These are phyloP conservation scores for Ophiostoma perfectum DNA, from an alignment of 2,329 filamentous ascomycete species.

Conservation along the genomic window DNA sequence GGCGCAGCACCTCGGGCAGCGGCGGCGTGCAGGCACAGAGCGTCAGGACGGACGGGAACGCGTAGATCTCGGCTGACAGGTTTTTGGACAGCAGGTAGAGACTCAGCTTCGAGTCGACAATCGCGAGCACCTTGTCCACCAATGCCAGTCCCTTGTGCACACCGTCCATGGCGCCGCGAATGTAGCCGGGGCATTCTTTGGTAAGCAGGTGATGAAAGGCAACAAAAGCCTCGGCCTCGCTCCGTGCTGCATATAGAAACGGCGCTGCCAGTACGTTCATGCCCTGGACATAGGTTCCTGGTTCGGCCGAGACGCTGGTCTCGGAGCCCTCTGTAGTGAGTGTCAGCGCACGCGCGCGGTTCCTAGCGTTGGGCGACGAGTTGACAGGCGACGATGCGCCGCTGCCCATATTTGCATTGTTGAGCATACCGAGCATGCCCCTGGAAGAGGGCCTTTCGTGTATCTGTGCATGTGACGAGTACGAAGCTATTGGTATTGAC, in stretches of 20 bases:
- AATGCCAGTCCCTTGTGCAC: conserved; percentile 87
- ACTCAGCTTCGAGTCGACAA: conserved; percentile 84
- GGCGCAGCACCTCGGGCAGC: conserved; percentile 79
- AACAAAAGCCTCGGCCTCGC: conserved; percentile 89
- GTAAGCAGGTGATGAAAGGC: conserved; percentile 86
- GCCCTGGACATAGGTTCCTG: conserved; percentile 91
- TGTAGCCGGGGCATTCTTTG: conserved; percentile 84
- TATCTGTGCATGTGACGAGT: neutral
- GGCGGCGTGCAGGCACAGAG: conserved; percentile 94
- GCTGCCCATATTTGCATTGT: conserved; percentile 21
- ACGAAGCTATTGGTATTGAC: neutral
- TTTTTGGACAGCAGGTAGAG: conserved; percentile 78
- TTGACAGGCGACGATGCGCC: conserved; percentile 29
- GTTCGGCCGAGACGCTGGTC: conserved; percentile 51
- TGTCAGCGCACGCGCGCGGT: conserved; percentile 51
- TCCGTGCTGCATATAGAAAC: conserved; percentile 89
- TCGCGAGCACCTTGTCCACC: conserved; percentile 85
- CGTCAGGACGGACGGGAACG: conserved; percentile 90
- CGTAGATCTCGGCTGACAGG: conserved; percentile 89
- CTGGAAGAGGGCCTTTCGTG: neutral
- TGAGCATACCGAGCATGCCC: conserved; percentile 18
- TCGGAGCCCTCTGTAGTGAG: conserved; percentile 62
- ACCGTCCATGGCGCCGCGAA: conserved; percentile 92
- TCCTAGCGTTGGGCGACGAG: conserved; percentile 44
- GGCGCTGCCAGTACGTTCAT: conserved; percentile 98